These are phyloP conservation scores for Schizothecium vesticola DNA, from an alignment of 495 filamentous ascomycete species.

Conservation along the genomic window DNA sequence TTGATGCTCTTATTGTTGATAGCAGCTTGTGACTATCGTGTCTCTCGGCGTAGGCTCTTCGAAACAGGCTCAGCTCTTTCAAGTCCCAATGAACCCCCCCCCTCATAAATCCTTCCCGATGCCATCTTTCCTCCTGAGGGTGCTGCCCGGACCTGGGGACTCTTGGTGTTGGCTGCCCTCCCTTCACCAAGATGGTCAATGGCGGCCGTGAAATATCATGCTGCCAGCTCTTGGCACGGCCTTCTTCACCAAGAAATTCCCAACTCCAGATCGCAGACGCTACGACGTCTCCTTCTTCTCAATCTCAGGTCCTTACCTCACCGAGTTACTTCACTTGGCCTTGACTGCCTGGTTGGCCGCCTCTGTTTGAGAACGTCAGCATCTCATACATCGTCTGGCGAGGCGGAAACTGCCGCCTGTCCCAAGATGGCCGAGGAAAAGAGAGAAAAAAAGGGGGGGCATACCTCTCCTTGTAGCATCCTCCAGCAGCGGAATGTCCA, in stretches of 20 bases:
- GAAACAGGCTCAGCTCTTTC: not conserved
- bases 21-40: not conserved
- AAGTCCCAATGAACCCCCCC: not conserved
- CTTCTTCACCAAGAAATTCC: not conserved
- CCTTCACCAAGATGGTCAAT: not conserved
- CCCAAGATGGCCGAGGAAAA: not conserved
- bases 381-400: not conserved
- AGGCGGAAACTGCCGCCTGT: not conserved
- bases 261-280: not conserved
- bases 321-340: conserved; percentile 6
- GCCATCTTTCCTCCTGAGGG: not conserved
- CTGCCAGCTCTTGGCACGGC: not conserved
- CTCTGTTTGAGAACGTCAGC: not conserved
- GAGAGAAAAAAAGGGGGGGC: conserved; percentile 17
- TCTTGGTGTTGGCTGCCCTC: not conserved
- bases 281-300: not conserved
- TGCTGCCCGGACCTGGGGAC: not conserved
- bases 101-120: not conserved
- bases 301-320: not conserved
- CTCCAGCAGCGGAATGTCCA: conserved; percentile 87
- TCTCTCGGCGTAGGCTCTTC: not conserved
- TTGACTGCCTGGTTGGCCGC: conserved; percentile 14
- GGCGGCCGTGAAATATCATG: not conserved
- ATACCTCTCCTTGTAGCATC: conserved; percentile 92
- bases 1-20: not conserved